Evolutionary conservation across 768 basidiomycete genomes (phyloP).

Genomic region (Exsudoporus frostii): DNA sequence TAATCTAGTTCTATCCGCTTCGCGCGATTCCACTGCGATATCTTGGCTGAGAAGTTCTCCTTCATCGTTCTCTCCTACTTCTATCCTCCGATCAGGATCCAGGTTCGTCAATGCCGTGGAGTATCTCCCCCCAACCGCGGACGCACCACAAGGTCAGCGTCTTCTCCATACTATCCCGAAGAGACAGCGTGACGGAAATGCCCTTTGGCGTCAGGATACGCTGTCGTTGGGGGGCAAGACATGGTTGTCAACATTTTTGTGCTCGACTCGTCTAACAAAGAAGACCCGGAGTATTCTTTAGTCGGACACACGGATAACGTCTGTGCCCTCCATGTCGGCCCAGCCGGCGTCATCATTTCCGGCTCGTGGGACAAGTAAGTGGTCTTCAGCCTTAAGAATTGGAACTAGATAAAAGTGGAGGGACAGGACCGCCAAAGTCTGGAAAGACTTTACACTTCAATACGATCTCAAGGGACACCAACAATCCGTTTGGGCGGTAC

Average conservation of each 20-base stretch:
- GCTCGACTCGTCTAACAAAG: conserved; percentile 48
- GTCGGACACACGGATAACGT: conserved; percentile 90
- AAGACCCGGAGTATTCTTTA: conserved; percentile 78
- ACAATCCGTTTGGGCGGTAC: conserved; percentile 93
- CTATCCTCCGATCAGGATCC: conserved; percentile 60
- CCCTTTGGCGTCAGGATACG: conserved; percentile 56
- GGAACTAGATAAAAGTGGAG: neutral
- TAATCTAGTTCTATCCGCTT: conserved; percentile 81
- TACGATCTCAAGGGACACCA: conserved; percentile 82
- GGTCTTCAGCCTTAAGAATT: neutral
- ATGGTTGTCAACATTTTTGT: conserved; percentile 82
- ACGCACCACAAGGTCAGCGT: conserved; percentile 65
- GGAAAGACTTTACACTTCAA: conserved; percentile 71
- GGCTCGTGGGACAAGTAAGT: conserved; percentile 97
- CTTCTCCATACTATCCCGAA: neutral
- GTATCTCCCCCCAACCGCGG: conserved; percentile 65
- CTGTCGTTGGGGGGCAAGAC: conserved; percentile 88
- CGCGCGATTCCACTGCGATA: conserved; percentile 89
- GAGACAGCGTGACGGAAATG: neutral
- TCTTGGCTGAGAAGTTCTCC: conserved; percentile 65
- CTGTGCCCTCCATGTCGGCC: conserved; percentile 73
- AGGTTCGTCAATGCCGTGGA: conserved; percentile 81
- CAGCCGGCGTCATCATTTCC: conserved; percentile 76
- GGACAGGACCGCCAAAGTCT: conserved; percentile 87
- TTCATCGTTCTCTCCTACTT: conserved; percentile 51